These are phyloP conservation scores for Aspergillus fijiensis DNA, from an alignment of 2,329 filamentous ascomycete genomes.

Conservation along the genomic window DNA sequence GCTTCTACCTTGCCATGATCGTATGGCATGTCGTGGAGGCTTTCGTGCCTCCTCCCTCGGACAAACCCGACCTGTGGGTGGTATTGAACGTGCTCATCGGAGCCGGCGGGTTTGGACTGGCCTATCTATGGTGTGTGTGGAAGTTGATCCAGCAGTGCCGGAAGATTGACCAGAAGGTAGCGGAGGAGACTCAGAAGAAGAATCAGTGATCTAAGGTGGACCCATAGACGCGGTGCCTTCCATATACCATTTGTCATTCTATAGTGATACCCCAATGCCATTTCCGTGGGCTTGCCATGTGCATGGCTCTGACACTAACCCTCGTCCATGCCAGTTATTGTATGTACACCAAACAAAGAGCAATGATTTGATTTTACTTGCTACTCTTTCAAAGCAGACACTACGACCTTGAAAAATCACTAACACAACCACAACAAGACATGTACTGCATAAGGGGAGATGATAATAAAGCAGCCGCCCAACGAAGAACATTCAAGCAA, in stretches of 20 bases:
- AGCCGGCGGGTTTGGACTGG: slow-evolving; percentile 78
- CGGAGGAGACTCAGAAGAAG: slow-evolving; percentile 34
- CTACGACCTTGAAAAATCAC: no score
- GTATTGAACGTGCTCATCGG: slow-evolving; percentile 87
- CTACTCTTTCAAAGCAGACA: no score
- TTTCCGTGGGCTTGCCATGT: not conserved
- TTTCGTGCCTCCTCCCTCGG: slow-evolving; percentile 64
- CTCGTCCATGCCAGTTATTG: not conserved
- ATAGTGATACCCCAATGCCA: slow-evolving; percentile 31
- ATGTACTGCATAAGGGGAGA: slow-evolving; percentile 8
- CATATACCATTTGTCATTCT: slow-evolving; percentile 12
- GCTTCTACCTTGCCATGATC: slow-evolving; percentile 75
- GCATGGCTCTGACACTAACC: not conserved
- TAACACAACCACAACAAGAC: no score
- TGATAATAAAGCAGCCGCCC: not conserved
- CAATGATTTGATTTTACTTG: no score
- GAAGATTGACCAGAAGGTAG: slow-evolving; percentile 24
- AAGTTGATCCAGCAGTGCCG: slow-evolving; percentile 48
- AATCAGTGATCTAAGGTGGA: slow-evolving; percentile 27
- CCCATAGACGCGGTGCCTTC: not conserved
- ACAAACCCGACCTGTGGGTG: slow-evolving; percentile 92
- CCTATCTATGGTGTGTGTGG: slow-evolving; percentile 89
- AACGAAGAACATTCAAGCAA: no score
- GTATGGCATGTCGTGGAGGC: slow-evolving; percentile 78
- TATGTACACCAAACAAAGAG: not conserved